Evolutionary conservation across 306 rosid genomes (phyloP).

Genomic region (Inga oerstediana): DNA sequence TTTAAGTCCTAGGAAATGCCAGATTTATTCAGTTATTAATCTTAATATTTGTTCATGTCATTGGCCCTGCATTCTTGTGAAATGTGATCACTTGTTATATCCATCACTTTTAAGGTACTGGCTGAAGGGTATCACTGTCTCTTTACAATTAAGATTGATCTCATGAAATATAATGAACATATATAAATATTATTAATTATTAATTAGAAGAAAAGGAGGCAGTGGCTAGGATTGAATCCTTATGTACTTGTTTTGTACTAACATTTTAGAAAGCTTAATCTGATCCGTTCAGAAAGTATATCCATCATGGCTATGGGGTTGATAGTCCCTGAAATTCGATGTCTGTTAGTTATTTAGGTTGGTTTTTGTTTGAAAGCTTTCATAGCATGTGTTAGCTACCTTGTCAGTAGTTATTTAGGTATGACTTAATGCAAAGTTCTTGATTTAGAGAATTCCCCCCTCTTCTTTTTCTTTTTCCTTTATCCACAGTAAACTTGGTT

Average conservation of each 20-base stretch:
- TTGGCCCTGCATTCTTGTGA: neutral
- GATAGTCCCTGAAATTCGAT: constrained; percentile 17
- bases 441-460: neutral
- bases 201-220: neutral
- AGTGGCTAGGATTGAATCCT: neutral
- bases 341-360: constrained; percentile 10
- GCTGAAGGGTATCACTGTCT: neutral
- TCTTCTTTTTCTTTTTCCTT: neutral
- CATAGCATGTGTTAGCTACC: constrained; percentile 12
- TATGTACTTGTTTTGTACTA: neutral
- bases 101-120: neutral
- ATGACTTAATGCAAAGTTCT: constrained; percentile 24
- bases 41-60: neutral
- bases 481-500: neutral
- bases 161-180: neutral
- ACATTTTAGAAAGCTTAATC: constrained; percentile 5
- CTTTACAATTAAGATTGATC: neutral
- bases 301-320: constrained; percentile 14
- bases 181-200: neutral
- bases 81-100: neutral
- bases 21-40: neutral
- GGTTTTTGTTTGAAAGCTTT: constrained; percentile 23
- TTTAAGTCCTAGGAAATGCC: neutral
- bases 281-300: constrained; percentile 8
- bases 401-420: constrained; percentile 6